phyloP scores from a whole-genome alignment of 2,329 filamentous ascomycete species.

The Monosporascus sp. region DNA sequence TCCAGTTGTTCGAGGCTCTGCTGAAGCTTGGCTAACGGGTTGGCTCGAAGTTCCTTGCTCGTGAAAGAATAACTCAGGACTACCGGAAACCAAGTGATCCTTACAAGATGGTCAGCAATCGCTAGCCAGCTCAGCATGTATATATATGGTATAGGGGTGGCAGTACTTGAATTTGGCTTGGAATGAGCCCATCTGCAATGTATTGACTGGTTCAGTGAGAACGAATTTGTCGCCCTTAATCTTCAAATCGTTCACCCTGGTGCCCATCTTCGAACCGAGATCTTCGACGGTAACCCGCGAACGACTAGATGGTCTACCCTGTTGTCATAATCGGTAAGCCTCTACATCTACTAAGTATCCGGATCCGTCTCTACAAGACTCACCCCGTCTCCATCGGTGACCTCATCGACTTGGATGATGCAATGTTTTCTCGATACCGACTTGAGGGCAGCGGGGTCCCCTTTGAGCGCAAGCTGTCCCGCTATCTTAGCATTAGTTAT shows the following conservation, averaged over 20 bases:
- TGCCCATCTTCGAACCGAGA: slow-evolving; percentile 78
- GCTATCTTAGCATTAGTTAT: slow-evolving; percentile 37
- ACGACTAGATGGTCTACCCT: slow-evolving; percentile 58
- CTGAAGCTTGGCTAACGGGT: slow-evolving; percentile 58
- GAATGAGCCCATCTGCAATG: slow-evolving; percentile 68
- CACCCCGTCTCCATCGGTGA: slow-evolving; percentile 64
- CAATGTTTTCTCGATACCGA: slow-evolving; percentile 87
- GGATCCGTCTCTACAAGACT: slow-evolving; percentile 17
- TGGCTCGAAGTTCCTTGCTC: slow-evolving; percentile 62
- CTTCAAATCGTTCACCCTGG: slow-evolving; percentile 66
- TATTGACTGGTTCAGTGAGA: slow-evolving; percentile 54
- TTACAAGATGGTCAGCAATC: slow-evolving; percentile 27
- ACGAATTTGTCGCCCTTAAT: slow-evolving; percentile 58
- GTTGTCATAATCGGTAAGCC: neutral
- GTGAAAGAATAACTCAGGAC: slow-evolving; percentile 79
- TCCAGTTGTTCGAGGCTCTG: slow-evolving; percentile 75
- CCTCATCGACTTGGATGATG: slow-evolving; percentile 64
- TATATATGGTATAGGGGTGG: neutral
- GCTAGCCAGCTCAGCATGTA: slow-evolving; percentile 1
- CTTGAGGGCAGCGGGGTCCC: slow-evolving; percentile 50
- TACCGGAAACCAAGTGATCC: slow-evolving; percentile 72
- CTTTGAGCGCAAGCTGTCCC: slow-evolving; percentile 58
- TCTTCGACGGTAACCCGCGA: slow-evolving; percentile 73
- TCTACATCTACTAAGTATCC: neutral
- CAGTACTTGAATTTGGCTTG: slow-evolving; percentile 47